These are phyloP conservation scores for Rhodotorula sphaerocarpa DNA, from an alignment of 768 basidiomycete genomes.

Conservation along the genomic window DNA sequence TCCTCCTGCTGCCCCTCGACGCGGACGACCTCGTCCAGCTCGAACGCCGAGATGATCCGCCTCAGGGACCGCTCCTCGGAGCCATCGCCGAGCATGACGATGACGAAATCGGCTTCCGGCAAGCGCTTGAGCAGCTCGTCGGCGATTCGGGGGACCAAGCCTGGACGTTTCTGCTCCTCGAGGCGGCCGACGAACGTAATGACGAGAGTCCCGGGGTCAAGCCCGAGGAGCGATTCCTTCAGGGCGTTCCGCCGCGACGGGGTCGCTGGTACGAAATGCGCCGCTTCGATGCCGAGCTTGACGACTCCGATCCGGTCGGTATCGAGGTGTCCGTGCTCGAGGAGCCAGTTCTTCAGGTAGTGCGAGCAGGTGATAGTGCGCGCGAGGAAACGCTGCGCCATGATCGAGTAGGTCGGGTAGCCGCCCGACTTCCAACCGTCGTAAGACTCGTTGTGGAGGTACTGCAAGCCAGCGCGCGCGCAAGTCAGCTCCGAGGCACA, in stretches of 20 bases:
- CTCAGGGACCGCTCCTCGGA: slow-evolving; percentile 16
- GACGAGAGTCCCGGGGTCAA: slow-evolving; percentile 29
- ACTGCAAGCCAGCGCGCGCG: background rate
- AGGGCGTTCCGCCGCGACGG: slow-evolving; percentile 6
- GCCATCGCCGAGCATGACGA: slow-evolving; percentile 35
- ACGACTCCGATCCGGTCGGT: slow-evolving; percentile 33
- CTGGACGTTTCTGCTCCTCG: slow-evolving; percentile 34
- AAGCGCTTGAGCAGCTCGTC: slow-evolving; percentile 9
- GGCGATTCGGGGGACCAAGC: slow-evolving; percentile 27
- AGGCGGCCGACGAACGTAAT: slow-evolving; percentile 31
- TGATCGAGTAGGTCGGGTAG: slow-evolving; percentile 36
- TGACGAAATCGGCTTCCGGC: slow-evolving; percentile 21
- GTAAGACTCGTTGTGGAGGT: slow-evolving; percentile 37
- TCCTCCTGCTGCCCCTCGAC: slow-evolving; percentile 16
- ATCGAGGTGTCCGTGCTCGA: slow-evolving; percentile 26
- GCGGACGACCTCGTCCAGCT: slow-evolving; percentile 14
- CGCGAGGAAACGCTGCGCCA: slow-evolving; percentile 36
- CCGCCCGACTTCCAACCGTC: slow-evolving; percentile 38
- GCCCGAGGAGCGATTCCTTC: slow-evolving; percentile 8
- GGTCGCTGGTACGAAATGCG: background rate
- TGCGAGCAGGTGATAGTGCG: slow-evolving; percentile 36
- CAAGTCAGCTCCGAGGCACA: background rate
- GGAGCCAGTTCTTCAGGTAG: slow-evolving; percentile 33
- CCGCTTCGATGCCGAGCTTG: slow-evolving; percentile 36
- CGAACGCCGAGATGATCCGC: background rate